Evolutionary conservation across 495 filamentous ascomycete genomes (phyloP), one percentile per base, ranked within the genome.

Genomic region (Chaetomium cochliodes): DNA sequence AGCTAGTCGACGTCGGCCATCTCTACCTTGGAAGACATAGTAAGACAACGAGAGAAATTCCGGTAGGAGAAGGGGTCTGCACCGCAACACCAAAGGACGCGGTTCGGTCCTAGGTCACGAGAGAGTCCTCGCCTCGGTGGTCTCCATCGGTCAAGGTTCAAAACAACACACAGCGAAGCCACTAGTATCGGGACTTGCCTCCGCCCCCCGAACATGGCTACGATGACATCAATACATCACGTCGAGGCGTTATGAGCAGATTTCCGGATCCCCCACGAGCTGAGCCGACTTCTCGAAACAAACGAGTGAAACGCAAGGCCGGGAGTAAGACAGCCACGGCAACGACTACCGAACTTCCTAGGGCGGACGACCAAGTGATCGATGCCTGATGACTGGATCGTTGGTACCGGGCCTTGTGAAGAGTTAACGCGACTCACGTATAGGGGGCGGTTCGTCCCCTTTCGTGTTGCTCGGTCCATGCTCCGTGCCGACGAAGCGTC

Each of bases 271-370:
- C 33, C 23, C 22, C 30, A 13, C 15, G 18, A 41, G 11, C n/a
- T 33, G 18, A 39, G 41, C 53, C 30, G 53, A 20, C 6, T n/a
- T 37, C 53, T 13, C 18, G 26, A 41, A 55, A 5, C 51, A 41
- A 56, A 56, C 53, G 53, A 56, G 33, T 39, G 53, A 23, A 56
- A 39, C 53, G 39, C 55, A 18, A 58, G 22, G 6, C 22, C 6
- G n/a, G 37, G 23, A 42, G 55, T 20, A 33, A 58, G 33, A 39
- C 55, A 44, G 26, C 11, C 55, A 42, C 55, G 37, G 55, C 55
- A 58, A 44, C 55, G 39, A 42, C 37, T 42, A 44, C 55, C 55
- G 55, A n/a, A 58, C 39, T 44, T 28, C 55, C 55, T 33, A 25
- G n/a, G 33, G 30, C 53, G 12, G 18, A 28, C 8, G 11, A 33